phyloP scores from a whole-genome alignment of 2,329 filamentous ascomycete species.

The Cladosporium sp. region DNA sequence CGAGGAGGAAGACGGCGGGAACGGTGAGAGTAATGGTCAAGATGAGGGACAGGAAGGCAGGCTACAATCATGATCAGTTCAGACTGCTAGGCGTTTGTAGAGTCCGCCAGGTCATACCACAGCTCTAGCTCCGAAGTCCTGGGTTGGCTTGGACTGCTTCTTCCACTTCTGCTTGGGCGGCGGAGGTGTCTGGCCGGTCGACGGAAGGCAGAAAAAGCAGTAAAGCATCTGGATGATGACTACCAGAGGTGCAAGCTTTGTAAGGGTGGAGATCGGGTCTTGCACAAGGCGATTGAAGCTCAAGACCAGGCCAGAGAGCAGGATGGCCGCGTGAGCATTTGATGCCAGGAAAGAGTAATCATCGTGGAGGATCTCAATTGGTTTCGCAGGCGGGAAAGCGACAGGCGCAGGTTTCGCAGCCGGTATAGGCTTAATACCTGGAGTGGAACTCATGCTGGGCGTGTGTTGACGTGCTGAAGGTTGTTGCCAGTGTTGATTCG shows the following conservation, averaged over 20 bases:
- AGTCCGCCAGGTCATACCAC: slow-evolving; percentile 35
- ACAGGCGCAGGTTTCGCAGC: slow-evolving; percentile 15
- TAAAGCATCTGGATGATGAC: slow-evolving; percentile 60
- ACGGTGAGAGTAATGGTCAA: slow-evolving; percentile 53
- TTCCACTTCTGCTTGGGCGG: slow-evolving; percentile 46
- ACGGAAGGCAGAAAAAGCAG: slow-evolving; percentile 56
- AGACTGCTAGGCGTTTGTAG: not conserved
- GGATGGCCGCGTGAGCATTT: slow-evolving; percentile 63
- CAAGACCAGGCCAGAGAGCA: slow-evolving; percentile 60
- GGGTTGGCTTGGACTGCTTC: slow-evolving; percentile 50
- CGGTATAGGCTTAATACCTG: slow-evolving; percentile 10
- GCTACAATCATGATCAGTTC: slow-evolving; percentile 42
- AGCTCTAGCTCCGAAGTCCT: slow-evolving; percentile 38
- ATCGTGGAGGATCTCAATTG: slow-evolving; percentile 28
- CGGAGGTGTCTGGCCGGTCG: slow-evolving; percentile 38
- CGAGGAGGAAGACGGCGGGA: slow-evolving; percentile 55
- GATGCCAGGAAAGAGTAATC: slow-evolving; percentile 45
- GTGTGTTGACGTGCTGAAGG: not conserved
- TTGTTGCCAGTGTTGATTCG: not conserved
- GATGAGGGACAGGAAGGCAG: slow-evolving; percentile 65
- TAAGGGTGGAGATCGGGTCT: slow-evolving; percentile 64
- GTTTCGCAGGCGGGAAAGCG: slow-evolving; percentile 17
- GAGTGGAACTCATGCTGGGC: slow-evolving; percentile 17
- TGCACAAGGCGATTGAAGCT: slow-evolving; percentile 65
- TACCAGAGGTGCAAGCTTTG: slow-evolving; percentile 58